Evolutionary conservation across 2,329 filamentous ascomycete species (phyloP).

Genomic region (Thermothelomyces thermophilus): DNA sequence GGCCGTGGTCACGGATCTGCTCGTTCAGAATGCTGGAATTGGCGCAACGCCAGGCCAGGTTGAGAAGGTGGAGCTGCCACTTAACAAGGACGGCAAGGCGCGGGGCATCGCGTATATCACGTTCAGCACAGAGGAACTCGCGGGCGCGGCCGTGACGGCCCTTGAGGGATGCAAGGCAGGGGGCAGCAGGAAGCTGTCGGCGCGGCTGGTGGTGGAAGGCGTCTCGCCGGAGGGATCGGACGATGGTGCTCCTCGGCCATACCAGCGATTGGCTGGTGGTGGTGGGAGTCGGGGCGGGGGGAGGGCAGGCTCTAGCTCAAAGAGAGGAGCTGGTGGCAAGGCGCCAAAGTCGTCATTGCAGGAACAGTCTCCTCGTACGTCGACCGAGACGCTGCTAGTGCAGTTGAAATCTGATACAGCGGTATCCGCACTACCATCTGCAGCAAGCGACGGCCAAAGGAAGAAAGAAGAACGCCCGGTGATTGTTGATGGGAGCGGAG

Average conservation of each 20-base stretch:
- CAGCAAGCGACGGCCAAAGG: neutral
- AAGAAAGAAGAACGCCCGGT: conserved; percentile 12
- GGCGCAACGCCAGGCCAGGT: conserved; percentile 1
- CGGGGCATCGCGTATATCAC: conserved; percentile 14
- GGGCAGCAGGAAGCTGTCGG: conserved; percentile 1
- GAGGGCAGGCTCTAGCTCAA: neutral
- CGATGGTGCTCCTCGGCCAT: neutral
- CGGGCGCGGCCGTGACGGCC: neutral
- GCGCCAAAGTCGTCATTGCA: neutral
- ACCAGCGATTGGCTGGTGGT: neutral
- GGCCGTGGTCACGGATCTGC: neutral
- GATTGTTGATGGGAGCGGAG: conserved; percentile 16
- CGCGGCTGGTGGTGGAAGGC: conserved; percentile 2
- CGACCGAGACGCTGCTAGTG: neutral
- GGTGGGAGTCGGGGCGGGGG: neutral
- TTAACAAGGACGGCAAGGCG: conserved; percentile 5
- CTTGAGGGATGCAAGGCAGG: conserved; percentile 9
- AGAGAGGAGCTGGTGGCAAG: neutral
- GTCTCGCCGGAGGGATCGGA: neutral
- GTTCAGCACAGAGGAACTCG: conserved; percentile 7
- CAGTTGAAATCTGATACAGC: neutral
- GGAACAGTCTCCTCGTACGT: neutral
- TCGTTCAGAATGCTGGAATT: conserved; percentile 9
- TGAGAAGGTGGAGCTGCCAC: conserved; percentile 11
- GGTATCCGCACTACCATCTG: neutral